Base-by-base conservation (phyloP, 1,284 basidiomycete genomes). In the Ustilago xerochloae region DNA sequence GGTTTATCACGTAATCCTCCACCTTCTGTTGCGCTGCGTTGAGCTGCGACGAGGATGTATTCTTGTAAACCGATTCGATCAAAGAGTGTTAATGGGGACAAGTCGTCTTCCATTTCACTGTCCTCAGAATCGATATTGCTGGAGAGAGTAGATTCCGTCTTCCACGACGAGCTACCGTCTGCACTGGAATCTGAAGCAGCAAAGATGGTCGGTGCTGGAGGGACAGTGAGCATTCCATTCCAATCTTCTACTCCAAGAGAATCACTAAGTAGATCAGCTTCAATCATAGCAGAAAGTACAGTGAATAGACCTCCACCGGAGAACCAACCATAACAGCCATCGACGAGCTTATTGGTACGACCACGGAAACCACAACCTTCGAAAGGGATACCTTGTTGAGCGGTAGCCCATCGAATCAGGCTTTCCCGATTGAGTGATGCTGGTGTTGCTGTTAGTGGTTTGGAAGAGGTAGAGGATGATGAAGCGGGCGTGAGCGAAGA, bases 311-410 rank as follows among this genome's bases (percentile, higher is more conserved):
- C 95, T 2, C 93, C 96, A 28, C 95, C 93, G 92, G 94, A 77
- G 64, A 84, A 99, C 97, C 97, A 99, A 30, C 92, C 91, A 85
- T 99, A 99, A 85, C 97, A 99, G 3, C 96, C 97, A 81, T 99
- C 97, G 0, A 99, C 96, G 13, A 99, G 89, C 85, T 99, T 99
- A 85, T 99, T 99, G 63, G 93, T 93, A 43, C 97, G 88, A 0
- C 97, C 97, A 47, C 89, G 89, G 86, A 99, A 98, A 0, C 96
- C 97, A 3, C 94, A 95, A 3, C 94, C 88, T 81, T 99, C 96
- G 26, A 89, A 88, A 26, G 90, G 90, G 0, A 86, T 85, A 0
- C 94, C 94, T 83, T 99, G 97, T 90, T 97, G 92, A 49, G 91
- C 87, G 0, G 89, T 90, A 0, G 91, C 88, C 96, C 96, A 99